These are phyloP conservation scores for Cylindrotheca fusiformis DNA, from an alignment of 108 stramenopile genomes.

Conservation along the genomic window DNA sequence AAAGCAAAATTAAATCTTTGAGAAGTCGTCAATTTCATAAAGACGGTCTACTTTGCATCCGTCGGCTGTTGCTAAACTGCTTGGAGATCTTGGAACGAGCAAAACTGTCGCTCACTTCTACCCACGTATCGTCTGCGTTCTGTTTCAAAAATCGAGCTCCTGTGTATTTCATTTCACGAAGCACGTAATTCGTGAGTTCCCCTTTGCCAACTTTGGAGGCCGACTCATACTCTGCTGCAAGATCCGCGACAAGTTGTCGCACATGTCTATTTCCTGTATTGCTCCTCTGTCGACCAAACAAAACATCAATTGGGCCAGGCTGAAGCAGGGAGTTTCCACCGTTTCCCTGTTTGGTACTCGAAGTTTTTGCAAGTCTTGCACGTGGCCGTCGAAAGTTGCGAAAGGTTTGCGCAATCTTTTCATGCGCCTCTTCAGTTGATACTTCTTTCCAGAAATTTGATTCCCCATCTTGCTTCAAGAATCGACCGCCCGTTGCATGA, in stretches of 20 bases:
- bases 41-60: too few species aligned
- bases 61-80: background rate
- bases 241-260: background rate
- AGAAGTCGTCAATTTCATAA: too few species aligned
- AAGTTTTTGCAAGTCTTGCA: too few species aligned
- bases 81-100: background rate
- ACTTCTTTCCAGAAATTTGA: background rate
- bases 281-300: background rate
- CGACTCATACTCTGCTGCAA: background rate
- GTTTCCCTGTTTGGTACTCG: background rate
- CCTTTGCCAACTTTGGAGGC: background rate
- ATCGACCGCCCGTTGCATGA: slow-evolving; percentile 10
- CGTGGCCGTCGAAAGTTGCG: background rate
- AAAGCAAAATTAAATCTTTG: too few species aligned
- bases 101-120: background rate
- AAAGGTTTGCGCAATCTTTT: background rate
- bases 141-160: background rate
- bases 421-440: background rate
- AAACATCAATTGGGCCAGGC: background rate
- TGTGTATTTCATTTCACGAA: background rate
- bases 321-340: background rate
- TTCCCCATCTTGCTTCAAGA: slow-evolving; percentile 15
- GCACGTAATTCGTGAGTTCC: background rate
- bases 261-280: background rate
- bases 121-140: background rate